Evolutionary conservation across 495 filamentous ascomycete species (phyloP).

Genomic region (Tuber borchii): DNA sequence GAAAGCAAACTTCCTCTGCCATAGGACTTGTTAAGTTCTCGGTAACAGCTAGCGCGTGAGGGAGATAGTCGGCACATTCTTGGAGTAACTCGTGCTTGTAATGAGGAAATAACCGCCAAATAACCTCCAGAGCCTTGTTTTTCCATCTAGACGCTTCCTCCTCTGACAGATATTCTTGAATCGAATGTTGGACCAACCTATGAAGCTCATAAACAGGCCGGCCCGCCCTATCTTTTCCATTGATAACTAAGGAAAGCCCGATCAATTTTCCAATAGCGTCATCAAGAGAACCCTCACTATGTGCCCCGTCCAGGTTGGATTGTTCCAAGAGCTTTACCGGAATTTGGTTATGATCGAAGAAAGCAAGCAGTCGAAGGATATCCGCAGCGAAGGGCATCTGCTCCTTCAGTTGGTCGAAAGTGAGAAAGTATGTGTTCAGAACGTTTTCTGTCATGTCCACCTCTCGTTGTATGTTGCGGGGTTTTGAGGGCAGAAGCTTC

Average conservation of each 20-base stretch:
- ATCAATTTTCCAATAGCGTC: not conserved
- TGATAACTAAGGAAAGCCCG: constrained; percentile 1
- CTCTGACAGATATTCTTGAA: not conserved
- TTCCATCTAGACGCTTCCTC: constrained; percentile 3
- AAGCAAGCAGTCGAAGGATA: constrained; percentile 40
- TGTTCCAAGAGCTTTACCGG: constrained; percentile 25
- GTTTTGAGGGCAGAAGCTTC: constrained; percentile 14
- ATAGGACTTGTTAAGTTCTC: not conserved
- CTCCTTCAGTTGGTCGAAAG: constrained; percentile 45
- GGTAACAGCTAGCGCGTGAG: constrained; percentile 12
- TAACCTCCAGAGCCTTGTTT: constrained; percentile 5
- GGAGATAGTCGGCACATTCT: constrained; percentile 12
- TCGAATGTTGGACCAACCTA: constrained; percentile 13
- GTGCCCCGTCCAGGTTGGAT: not conserved
- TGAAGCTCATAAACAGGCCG: constrained; percentile 11
- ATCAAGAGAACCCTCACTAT: not conserved
- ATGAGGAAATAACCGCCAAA: constrained; percentile 9
- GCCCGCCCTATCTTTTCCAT: not conserved
- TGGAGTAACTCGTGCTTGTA: not conserved
- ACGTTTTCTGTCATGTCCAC: constrained; percentile 43
- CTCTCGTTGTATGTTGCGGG: constrained; percentile 32
- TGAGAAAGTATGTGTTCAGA: constrained; percentile 47
- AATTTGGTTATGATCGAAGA: constrained; percentile 41
- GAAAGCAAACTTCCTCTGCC: not conserved
- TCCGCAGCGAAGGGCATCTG: constrained; percentile 38